Conservation (phyloP, 306 rosid species). For the Pachyrhizus erosus region DNA sequence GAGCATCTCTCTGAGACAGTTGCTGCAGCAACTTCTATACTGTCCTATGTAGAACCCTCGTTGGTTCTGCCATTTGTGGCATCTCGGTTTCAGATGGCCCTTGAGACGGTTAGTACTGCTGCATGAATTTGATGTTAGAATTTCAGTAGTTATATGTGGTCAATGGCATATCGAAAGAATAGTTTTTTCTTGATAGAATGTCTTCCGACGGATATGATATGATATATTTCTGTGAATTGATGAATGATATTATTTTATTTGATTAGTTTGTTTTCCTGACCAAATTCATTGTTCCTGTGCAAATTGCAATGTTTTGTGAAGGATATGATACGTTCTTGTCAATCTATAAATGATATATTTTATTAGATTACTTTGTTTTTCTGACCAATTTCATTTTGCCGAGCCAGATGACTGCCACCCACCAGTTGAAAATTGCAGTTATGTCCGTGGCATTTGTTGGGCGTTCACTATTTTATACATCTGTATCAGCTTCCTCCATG, state of each 20-base stretch:
- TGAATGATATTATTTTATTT: constrained; percentile 31
- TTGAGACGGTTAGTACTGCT: constrained; percentile 90
- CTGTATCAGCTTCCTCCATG: constrained; percentile 65
- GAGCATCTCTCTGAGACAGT: constrained; percentile 96
- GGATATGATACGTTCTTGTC: constrained; percentile 29
- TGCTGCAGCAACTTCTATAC: constrained; percentile 92
- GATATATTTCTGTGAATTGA: constrained; percentile 37
- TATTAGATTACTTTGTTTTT: constrained; percentile 50
- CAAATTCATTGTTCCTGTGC: constrained; percentile 55
- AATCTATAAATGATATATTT: constrained; percentile 34
- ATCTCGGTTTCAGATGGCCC: constrained; percentile 97
- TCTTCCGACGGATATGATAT: constrained; percentile 15
- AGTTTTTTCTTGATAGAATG: constrained; percentile 33
- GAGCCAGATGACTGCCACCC: constrained; percentile 98
- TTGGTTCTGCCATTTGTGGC: constrained; percentile 96
- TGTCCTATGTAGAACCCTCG: constrained; percentile 93
- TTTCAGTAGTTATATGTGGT: constrained; percentile 30
- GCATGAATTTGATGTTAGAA: constrained; percentile 40
- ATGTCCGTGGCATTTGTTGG: constrained; percentile 97
- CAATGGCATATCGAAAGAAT: constrained; percentile 24
- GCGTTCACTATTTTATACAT: constrained; percentile 84
- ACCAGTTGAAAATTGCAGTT: constrained; percentile 97
- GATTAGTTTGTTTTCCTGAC: constrained; percentile 53
- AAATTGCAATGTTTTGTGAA: not conserved
- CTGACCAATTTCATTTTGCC: constrained; percentile 57